A percentile compares a stretch with the other conserved stretches of the same genome.
These are phyloP conservation scores for Euphrasia arctica DNA, from an alignment of 305 asterid species.

Conservation along the genomic window DNA sequence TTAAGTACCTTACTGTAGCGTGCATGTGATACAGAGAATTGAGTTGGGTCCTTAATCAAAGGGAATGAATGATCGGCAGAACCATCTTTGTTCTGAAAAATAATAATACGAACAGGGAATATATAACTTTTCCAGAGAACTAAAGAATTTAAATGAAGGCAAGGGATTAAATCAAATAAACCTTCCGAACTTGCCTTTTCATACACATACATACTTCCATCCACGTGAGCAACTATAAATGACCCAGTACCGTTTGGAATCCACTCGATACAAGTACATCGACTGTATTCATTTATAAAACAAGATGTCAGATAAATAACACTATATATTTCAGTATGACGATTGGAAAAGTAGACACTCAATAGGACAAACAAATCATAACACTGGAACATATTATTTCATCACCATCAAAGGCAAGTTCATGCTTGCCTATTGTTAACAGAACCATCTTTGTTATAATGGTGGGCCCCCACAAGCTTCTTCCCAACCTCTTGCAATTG, in stretches of 20 bases:
- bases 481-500: slow-evolving; percentile 35
- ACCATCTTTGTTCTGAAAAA: slow-evolving; percentile 69
- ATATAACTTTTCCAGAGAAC: slow-evolving; percentile 4
- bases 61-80: slow-evolving; percentile 77
- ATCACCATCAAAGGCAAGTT: too few relatives aligned
- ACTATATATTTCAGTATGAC: background rate
- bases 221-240: slow-evolving; percentile 44
- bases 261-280: slow-evolving; percentile 48
- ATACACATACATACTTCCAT: slow-evolving; percentile 47
- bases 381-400: background rate
- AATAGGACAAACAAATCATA: too few relatives aligned
- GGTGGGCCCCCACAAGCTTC: slow-evolving; percentile 80
- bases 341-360: background rate
- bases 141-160: background rate
- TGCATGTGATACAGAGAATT: slow-evolving; percentile 71
- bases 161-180: slow-evolving; percentile 7
- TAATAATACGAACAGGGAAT: slow-evolving; percentile 5
- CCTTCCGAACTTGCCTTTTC: slow-evolving; percentile 43
- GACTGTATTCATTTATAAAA: slow-evolving; percentile 29
- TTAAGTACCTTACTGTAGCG: slow-evolving; percentile 69
- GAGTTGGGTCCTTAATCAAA: slow-evolving; percentile 67
- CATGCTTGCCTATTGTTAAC: slow-evolving; percentile 60
- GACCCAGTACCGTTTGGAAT: slow-evolving; percentile 40
- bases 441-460: slow-evolving; percentile 72
- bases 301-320: background rate